Evolutionary conservation across 108 stramenopile species (phyloP), one percentile per base, ranked within the genome.

Genomic region (Seminavis robusta): DNA sequence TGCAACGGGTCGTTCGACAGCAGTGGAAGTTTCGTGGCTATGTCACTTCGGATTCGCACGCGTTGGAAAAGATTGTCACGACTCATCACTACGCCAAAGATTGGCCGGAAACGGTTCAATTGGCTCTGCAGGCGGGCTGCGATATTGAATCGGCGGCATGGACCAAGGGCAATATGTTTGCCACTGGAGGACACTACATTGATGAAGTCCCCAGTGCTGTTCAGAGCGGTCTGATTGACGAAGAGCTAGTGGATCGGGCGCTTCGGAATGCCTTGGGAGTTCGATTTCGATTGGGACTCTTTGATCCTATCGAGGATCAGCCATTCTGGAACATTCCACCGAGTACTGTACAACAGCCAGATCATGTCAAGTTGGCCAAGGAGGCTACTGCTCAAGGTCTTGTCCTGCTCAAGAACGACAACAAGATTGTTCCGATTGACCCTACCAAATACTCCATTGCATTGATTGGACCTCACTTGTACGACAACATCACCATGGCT

Each of bases 11-110:
- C 1, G 52, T 81, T 4, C 49, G 85, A 33, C 56, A 64, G 15
- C 36, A 54, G 27, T 84, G 79, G 84, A 52, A 62, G n/a, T 86
- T 83, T 39, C 45, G 59, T 4, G 89, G 84, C 16, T 67, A 67
- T 46, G 17, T 91, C 29, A 76, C 77, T 3, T 68, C 79, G 31
- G 89, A 91, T 62, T 91, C 85, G 52, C 75, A 75, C 26, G 85
- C 85, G 0, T 47, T 82, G 7, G 43, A 23, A 9, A 65, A 79
- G 40, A 55, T 85, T 0, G 50, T n/a, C n/a, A n/a, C 52, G 1
- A 42, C 59, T 38, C 81, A 75, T 47, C 13, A n/a, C n/a, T n/a
- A 33, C 58, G 75, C 73, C 3, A 56, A 34, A 30, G 50, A 67
- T 59, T 16, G 50, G 36, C 52, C 39, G 29, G 59, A 72, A 40